These are phyloP conservation scores for Xenosphaeropsis pyriputrescens DNA, from an alignment of 2,329 filamentous ascomycete species.

Conservation along the genomic window DNA sequence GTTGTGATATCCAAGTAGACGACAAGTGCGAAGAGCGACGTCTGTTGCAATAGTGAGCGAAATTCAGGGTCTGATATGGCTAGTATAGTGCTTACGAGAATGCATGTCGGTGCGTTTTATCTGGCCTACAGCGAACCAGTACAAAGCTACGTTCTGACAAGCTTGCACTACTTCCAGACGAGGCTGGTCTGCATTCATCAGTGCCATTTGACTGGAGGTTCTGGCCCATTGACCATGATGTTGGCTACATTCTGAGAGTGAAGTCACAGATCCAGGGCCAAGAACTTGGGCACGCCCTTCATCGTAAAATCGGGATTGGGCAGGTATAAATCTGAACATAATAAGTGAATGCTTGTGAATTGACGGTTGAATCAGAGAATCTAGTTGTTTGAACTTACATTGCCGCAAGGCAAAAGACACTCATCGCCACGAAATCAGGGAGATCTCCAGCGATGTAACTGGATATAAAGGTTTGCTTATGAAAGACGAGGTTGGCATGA, in stretches of 20 bases:
- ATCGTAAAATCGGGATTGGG: neutral
- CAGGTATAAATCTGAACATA: neutral
- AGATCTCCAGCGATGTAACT: conserved; percentile 6
- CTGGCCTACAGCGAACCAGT: conserved; percentile 7
- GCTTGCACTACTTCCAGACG: conserved; percentile 6
- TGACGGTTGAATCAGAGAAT: no score
- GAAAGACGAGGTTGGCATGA: conserved; percentile 4
- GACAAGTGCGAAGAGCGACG: conserved; percentile 4
- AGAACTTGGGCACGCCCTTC: no score
- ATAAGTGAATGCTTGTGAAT: no score
- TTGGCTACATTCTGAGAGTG: neutral
- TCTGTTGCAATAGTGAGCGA: conserved; percentile 2
- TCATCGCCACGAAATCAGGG: conserved; percentile 6
- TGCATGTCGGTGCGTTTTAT: conserved; percentile 5
- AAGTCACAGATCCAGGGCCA: no score
- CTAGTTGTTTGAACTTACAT: conserved; percentile 3
- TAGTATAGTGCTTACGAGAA: conserved; percentile 3
- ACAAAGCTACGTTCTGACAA: conserved; percentile 6
- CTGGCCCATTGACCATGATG: conserved; percentile 8
- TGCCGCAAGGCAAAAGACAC: conserved; percentile 7
- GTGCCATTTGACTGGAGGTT: conserved; percentile 2
- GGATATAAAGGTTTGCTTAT: conserved; percentile 5
- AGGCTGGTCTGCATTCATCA: conserved; percentile 7
- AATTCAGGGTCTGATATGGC: neutral
- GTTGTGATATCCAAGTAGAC: conserved; percentile 3